These are phyloP conservation scores for Boletus insuetus DNA, from an alignment of 768 basidiomycete species.

Conservation along the genomic window DNA sequence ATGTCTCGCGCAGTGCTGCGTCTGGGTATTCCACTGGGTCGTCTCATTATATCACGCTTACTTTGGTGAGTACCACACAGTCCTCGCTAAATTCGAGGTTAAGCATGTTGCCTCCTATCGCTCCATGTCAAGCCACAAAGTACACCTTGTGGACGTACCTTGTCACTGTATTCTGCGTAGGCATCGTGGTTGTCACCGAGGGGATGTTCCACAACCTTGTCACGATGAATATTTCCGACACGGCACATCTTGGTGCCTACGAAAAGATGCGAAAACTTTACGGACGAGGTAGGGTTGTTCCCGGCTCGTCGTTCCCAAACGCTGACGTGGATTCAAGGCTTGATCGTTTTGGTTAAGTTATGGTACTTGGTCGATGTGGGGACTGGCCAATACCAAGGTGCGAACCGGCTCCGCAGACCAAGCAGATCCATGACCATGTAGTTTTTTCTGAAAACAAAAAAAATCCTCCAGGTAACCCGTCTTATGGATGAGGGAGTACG, in stretches of 20 bases:
- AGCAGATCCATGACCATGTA: slow-evolving; percentile 21
- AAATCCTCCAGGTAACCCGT: neutral
- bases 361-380: slow-evolving; percentile 18
- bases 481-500: neutral
- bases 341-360: slow-evolving; percentile 10
- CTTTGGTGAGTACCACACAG: slow-evolving; percentile 11
- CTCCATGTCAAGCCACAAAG: slow-evolving; percentile 4
- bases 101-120: neutral
- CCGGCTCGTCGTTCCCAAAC: neutral
- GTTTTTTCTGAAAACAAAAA: neutral
- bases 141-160: slow-evolving; percentile 17
- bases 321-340: slow-evolving; percentile 4
- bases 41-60: slow-evolving; percentile 16
- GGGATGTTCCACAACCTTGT: slow-evolving; percentile 23
- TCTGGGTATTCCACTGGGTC: slow-evolving; percentile 26
- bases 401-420: neutral
- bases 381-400: neutral
- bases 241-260: slow-evolving; percentile 18
- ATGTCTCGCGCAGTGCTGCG: slow-evolving; percentile 22
- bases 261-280: slow-evolving; percentile 9
- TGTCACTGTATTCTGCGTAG: slow-evolving; percentile 19
- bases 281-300: slow-evolving; percentile 10
- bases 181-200: slow-evolving; percentile 12
- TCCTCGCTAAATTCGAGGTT: neutral
- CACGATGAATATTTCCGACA: slow-evolving; percentile 1